These are phyloP conservation scores for Coemansia asiatica DNA, from an alignment of 192 early-diverging fungal genomes.

Conservation along the genomic window DNA sequence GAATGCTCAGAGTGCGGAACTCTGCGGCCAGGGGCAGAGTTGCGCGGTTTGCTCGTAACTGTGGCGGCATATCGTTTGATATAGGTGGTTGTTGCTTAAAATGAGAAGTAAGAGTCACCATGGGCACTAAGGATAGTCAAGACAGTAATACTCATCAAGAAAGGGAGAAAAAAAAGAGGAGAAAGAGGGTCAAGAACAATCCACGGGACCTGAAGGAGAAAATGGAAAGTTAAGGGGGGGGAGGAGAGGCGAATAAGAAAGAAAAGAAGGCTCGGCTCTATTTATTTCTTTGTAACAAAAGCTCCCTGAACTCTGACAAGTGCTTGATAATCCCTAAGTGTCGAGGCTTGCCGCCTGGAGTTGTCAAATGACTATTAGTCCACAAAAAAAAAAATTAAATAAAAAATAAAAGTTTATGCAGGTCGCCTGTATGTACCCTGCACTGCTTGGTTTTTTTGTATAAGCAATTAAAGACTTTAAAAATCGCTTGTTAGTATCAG, in stretches of 20 bases:
- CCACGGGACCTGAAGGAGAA: too few relatives aligned
- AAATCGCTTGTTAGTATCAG: too few relatives aligned
- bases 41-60: not conserved
- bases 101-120: conserved; percentile 17
- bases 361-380: not conserved
- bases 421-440: not conserved
- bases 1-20: conserved; percentile 54
- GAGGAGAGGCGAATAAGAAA: not conserved
- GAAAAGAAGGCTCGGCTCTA: not conserved
- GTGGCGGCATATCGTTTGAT: not conserved
- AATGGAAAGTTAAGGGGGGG: too few relatives aligned
- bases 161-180: too few relatives aligned
- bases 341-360: not conserved
- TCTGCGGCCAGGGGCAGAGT: conserved; percentile 34
- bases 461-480: too few relatives aligned
- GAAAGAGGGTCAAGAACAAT: too few relatives aligned
- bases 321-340: not conserved
- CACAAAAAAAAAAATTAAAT: not conserved
- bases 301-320: not conserved
- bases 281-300: not conserved
- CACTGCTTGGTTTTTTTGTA: not conserved
- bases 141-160: conserved; percentile 8
- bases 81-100: conserved; percentile 2
- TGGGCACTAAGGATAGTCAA: conserved; percentile 13
- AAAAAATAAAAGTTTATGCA: not conserved